These are phyloP conservation scores for Sphaerulina vaccinii DNA, from an alignment of 2,329 filamentous ascomycete species.

Conservation along the genomic window DNA sequence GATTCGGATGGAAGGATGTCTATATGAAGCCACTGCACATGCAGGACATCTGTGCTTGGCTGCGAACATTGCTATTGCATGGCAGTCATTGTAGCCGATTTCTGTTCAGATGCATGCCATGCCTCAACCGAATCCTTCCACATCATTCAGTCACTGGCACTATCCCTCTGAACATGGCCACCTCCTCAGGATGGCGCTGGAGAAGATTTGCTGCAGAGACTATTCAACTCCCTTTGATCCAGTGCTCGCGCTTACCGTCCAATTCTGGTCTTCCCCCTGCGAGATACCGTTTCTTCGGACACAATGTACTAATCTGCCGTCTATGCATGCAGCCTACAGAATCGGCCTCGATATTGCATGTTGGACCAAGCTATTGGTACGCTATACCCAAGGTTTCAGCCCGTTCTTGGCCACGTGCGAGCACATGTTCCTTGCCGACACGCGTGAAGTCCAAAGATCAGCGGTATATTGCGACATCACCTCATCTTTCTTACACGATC, in stretches of 20 bases:
- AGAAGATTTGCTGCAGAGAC: too few relatives aligned
- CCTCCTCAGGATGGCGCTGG: too few relatives aligned
- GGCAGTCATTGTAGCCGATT: not conserved
- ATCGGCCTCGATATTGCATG: slow-evolving; percentile 6
- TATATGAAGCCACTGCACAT: too few relatives aligned
- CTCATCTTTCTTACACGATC: not conserved
- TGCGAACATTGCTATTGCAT: too few relatives aligned
- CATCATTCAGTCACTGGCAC: too few relatives aligned
- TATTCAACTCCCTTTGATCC: too few relatives aligned
- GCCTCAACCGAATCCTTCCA: too few relatives aligned
- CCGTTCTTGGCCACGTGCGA: slow-evolving; percentile 8
- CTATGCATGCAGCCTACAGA: not conserved
- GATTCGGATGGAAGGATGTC: not conserved
- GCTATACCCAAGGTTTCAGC: slow-evolving; percentile 1
- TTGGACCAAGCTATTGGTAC: slow-evolving; percentile 1
- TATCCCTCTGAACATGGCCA: too few relatives aligned
- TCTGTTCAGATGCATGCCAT: not conserved
- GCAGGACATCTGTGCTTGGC: too few relatives aligned
- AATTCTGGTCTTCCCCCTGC: too few relatives aligned
- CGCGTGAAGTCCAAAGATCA: not conserved
- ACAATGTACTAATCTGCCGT: not conserved
- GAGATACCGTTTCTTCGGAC: too few relatives aligned
- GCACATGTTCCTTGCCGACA: not conserved
- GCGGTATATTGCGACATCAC: not conserved
- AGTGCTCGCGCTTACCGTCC: too few relatives aligned